These are phyloP conservation scores for Physaria fendleri DNA, from an alignment of 345 rosid genomes.

Conservation along the genomic window DNA sequence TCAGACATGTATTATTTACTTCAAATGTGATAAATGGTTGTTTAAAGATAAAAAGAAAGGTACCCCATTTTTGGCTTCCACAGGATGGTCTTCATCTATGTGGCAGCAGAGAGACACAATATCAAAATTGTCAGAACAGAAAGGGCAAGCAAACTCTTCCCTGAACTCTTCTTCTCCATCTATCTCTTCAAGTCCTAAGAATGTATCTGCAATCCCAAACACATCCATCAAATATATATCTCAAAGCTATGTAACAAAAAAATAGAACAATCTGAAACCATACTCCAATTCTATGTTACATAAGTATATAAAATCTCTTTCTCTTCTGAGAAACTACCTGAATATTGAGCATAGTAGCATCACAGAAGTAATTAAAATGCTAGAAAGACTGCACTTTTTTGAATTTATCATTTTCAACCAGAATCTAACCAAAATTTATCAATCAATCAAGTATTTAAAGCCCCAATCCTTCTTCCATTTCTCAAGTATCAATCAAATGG, in stretches of 20 bases:
- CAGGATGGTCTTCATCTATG: constrained; percentile 84
- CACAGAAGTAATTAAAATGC: neutral
- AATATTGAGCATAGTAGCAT: constrained; percentile 1
- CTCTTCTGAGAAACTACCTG: neutral
- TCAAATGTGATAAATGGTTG: neutral
- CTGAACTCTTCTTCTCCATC: constrained; percentile 85
- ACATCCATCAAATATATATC: neutral
- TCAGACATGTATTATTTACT: neutral
- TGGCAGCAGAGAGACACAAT: constrained; percentile 87
- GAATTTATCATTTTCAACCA: neutral
- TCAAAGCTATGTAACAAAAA: neutral
- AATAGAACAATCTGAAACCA: neutral
- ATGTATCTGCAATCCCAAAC: constrained; percentile 54
- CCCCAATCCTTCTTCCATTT: neutral
- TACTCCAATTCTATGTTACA: neutral
- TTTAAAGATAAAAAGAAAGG: neutral
- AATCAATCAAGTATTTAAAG: neutral
- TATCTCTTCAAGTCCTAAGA: constrained; percentile 74
- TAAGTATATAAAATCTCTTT: neutral
- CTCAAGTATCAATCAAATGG: neutral
- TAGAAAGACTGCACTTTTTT: neutral
- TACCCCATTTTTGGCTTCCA: constrained; percentile 92
- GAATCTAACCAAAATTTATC: neutral
- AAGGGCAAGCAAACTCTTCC: constrained; percentile 96
- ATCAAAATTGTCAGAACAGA: constrained; percentile 83